Evolutionary conservation across 2,329 filamentous ascomycete genomes (phyloP).

Genomic region (Ophiostoma angusticollis): DNA sequence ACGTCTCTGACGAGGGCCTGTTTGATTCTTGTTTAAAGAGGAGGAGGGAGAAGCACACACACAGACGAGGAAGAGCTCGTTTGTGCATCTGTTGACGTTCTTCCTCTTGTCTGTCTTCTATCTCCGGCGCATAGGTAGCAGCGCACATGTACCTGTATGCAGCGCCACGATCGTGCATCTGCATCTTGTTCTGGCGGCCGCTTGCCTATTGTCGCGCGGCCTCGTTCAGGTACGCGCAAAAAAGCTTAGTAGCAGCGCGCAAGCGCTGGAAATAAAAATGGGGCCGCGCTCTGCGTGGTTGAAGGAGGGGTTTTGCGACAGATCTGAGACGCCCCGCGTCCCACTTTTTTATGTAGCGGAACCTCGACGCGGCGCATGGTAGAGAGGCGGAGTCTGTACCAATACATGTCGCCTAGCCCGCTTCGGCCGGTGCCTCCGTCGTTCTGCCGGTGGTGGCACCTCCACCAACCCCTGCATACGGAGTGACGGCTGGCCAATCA

Average conservation of each 20-base stretch:
- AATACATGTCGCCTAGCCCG: neutral
- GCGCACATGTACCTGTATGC: too few relatives aligned
- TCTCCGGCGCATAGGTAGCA: neutral
- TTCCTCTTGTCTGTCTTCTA: neutral
- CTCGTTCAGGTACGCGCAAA: too few relatives aligned
- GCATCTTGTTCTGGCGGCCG: too few relatives aligned
- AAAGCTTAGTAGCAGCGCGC: too few relatives aligned
- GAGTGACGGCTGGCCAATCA: conserved; percentile 9
- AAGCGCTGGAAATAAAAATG: too few relatives aligned
- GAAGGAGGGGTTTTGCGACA: conserved; percentile 25
- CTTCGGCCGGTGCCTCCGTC: conserved; percentile 1
- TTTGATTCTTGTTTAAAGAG: conserved; percentile 12
- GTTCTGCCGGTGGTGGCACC: conserved; percentile 8
- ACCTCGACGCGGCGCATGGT: too few relatives aligned
- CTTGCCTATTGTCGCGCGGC: too few relatives aligned
- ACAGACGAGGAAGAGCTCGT: neutral
- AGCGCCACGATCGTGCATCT: neutral
- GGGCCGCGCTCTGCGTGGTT: neutral
- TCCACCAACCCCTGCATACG: conserved; percentile 13
- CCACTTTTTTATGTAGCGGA: neutral
- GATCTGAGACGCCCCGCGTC: conserved; percentile 10
- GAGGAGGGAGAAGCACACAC: too few relatives aligned
- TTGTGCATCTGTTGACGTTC: neutral
- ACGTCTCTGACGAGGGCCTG: conserved; percentile 18
- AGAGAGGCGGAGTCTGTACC: too few relatives aligned